These are phyloP conservation scores for Vitis vinifera DNA, from an alignment of 164 flowering plant genomes.

Conservation along the genomic window ASM3070453v1 NC_081822.1:2216501-2217000, in stretches of 20 bases:
- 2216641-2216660: not conserved
- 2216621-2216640: not conserved
- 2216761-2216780: no score
- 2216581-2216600: not conserved
- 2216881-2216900: conserved; percentile 57
- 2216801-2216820: no score
- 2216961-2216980: conserved; percentile 72
- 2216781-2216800: no score
- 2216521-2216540: not conserved
- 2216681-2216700: not conserved
- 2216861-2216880: conserved; percentile 56
- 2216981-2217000: conserved; percentile 66
- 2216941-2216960: conserved; percentile 68
- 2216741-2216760: no score
- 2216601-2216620: not conserved
- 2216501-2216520: not conserved
- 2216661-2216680: not conserved
- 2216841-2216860: not conserved
- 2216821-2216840: not conserved
- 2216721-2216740: no score
- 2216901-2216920: conserved; percentile 60
- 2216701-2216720: no score
- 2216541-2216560: not conserved
- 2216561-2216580: not conserved
- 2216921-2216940: conserved; percentile 52